Evolutionary conservation across 164 flowering plant species (phyloP).

Genomic region (Vitis cinerea): DNA sequence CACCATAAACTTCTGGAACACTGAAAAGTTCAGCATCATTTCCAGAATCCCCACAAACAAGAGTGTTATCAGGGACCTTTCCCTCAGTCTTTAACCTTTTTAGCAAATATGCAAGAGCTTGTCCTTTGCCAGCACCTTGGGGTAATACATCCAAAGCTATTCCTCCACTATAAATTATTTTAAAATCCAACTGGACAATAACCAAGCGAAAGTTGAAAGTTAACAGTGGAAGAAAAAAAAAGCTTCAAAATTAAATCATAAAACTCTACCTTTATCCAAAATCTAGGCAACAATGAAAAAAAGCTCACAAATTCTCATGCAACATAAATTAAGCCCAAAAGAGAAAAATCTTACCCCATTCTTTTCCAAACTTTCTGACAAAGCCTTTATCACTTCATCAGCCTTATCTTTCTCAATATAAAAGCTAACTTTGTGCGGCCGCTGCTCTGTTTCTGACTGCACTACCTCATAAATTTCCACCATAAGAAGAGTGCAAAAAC

Average conservation of each 20-base stretch:
- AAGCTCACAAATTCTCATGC: background rate
- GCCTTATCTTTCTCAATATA: constrained; percentile 78
- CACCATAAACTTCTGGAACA: constrained; percentile 85
- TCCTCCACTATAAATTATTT: constrained; percentile 86
- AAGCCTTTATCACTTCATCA: constrained; percentile 57
- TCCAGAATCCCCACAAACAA: constrained; percentile 92
- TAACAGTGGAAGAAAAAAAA: background rate
- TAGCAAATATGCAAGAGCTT: constrained; percentile 81
- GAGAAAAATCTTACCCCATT: constrained; percentile 58
- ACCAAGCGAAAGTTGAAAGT: background rate
- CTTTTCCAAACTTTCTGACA: constrained; percentile 48
- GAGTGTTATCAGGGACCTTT: constrained; percentile 58
- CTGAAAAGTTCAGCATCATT: constrained; percentile 88
- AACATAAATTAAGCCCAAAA: background rate
- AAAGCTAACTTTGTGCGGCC: constrained; percentile 95
- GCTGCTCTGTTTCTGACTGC: constrained; percentile 88
- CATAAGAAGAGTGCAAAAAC: constrained; percentile 1
- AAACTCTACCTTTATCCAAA: background rate
- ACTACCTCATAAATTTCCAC: constrained; percentile 16
- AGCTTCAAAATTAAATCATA: no score
- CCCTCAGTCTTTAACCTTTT: constrained; percentile 56
- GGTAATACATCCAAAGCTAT: constrained; percentile 74
- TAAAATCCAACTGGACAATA: constrained; percentile 64
- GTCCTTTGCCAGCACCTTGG: constrained; percentile 89
- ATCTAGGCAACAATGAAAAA: background rate